phyloP scores from a whole-genome alignment of 306 rosid genomes.

The Elaeagnus macrophylla region DNA sequence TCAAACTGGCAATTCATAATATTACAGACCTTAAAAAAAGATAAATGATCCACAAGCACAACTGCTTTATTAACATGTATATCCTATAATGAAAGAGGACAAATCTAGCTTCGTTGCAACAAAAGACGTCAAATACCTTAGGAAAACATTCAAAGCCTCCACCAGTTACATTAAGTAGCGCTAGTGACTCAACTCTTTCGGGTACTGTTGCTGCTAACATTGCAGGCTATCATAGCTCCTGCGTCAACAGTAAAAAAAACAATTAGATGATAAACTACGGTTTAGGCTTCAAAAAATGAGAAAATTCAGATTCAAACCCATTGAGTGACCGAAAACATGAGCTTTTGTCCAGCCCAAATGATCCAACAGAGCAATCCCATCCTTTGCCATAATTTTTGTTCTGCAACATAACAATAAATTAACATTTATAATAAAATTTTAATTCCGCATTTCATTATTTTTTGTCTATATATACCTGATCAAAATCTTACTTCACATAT shows the following conservation, averaged over 20 bases:
- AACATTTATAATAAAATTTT: too few relatives aligned
- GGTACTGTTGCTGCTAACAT: constrained; percentile 87
- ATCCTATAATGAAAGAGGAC: not conserved
- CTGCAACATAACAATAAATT: constrained; percentile 47
- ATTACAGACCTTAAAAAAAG: too few relatives aligned
- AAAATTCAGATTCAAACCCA: too few relatives aligned
- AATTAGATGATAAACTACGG: too few relatives aligned
- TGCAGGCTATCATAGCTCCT: constrained; percentile 95
- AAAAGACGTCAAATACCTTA: constrained; percentile 40
- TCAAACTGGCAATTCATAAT: too few relatives aligned
- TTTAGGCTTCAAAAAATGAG: too few relatives aligned
- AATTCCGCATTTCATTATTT: too few relatives aligned
- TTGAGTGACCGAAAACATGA: constrained; percentile 93
- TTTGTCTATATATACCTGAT: too few relatives aligned
- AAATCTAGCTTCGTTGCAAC: not conserved
- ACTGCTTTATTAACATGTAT: too few relatives aligned
- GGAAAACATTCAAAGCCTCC: constrained; percentile 92
- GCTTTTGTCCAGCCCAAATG: constrained; percentile 85
- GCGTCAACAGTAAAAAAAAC: too few relatives aligned
- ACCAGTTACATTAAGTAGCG: constrained; percentile 83
- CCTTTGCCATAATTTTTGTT: constrained; percentile 80
- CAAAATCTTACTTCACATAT: too few relatives aligned
- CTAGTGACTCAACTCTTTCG: constrained; percentile 67
- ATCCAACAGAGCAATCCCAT: constrained; percentile 73
- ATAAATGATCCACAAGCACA: too few relatives aligned